Evolutionary conservation across 1,139 yeast species (phyloP), one percentile per base, ranked within the genome.

Genomic region (Blastobotrys raffinosifermentans): DNA sequence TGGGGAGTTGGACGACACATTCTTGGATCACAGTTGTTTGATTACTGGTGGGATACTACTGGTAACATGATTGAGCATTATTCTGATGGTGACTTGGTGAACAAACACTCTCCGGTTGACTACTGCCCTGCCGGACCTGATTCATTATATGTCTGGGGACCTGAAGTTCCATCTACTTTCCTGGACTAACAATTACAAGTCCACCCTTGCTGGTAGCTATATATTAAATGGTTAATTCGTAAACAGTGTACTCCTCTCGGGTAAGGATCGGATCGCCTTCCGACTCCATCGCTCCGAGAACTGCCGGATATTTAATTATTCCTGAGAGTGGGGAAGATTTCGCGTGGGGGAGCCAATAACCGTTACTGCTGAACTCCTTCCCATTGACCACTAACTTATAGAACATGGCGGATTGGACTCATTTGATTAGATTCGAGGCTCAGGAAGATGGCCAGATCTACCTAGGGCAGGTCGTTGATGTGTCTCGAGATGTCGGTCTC

Each of bases 1-100:
- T 34, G 37, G 37, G 37, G 37, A 13, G 31, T 34, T 13, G 37
- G 37, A 4, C 18, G 37, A 10, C 37, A 34, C 26, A 34, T 34
- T 18, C 34, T 34, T 6, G 37, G 37, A 5, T 34, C 37, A n/a
- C 37, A 34, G 18, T 29, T 34, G 8, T 34, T 34, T 17, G 37
- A 34, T 29, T 34, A 34, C 20, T 34, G 37, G 37, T 21, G 34
- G 35, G 37, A 34, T 19, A 34, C 37, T 7, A 29, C 33, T 18
- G 37, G 37, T 17, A 27, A 27, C 19, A 34, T 34, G 37, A 31
- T 34, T 13, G 37, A 34, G 18, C 37, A 34, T 18, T 34, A 34
- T 29, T 34, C 37, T 3, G 37, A 34, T 29, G 37, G 37, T n/a
- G 37, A 34, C 19, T 9, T 34, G 19, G 37, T 34, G 11, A 34